Evolutionary conservation across 805 yeast species (phyloP).

Genomic region (Candida orba): DNA sequence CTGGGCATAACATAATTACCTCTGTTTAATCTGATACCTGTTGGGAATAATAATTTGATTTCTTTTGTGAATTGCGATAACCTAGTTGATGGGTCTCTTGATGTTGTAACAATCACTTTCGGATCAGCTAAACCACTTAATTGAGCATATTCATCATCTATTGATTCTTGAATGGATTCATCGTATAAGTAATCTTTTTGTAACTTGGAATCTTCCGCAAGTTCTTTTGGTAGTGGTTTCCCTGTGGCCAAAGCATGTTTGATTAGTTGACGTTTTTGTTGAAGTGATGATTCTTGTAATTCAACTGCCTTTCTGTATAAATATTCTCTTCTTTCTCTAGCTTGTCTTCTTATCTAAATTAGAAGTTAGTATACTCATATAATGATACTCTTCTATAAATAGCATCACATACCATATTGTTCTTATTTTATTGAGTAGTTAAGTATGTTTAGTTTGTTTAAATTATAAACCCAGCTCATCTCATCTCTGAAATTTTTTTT

Average conservation of each 20-base stretch:
- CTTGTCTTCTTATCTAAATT: constrained; percentile 60
- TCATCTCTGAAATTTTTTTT: background rate
- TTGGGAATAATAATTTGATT: constrained; percentile 82
- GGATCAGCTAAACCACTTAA: constrained; percentile 88
- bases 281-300: constrained; percentile 79
- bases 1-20: constrained; percentile 88
- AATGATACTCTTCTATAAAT: background rate
- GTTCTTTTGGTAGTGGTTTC: constrained; percentile 79
- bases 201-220: constrained; percentile 78
- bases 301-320: constrained; percentile 83
- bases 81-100: constrained; percentile 83
- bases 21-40: constrained; percentile 81
- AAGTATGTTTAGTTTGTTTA: background rate
- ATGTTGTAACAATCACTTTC: constrained; percentile 84
- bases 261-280: constrained; percentile 79
- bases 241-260: constrained; percentile 89
- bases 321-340: constrained; percentile 94
- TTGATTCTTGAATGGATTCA: constrained; percentile 55
- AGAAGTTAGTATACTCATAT: background rate
- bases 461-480: background rate
- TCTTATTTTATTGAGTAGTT: background rate
- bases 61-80: constrained; percentile 91
- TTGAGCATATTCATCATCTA: constrained; percentile 90
- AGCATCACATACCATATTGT: background rate
- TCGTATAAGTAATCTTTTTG: constrained; percentile 83